Evolutionary conservation across 2,329 filamentous ascomycete genomes (phyloP).

Genomic region (Aureobasidium sp.): DNA sequence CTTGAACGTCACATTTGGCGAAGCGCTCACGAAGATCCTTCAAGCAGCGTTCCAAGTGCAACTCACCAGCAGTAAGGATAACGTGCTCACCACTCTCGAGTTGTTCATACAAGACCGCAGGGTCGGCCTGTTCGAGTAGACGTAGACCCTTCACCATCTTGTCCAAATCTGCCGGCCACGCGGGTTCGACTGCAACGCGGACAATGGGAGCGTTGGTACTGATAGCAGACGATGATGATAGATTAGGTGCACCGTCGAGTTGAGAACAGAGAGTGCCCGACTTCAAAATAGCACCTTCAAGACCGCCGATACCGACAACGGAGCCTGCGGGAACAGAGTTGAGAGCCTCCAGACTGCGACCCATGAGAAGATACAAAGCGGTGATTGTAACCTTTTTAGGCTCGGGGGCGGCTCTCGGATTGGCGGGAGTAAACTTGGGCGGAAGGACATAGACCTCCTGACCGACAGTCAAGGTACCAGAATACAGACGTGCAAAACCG

Average conservation of each 20-base stretch:
- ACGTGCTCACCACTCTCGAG: slow-evolving; percentile 92
- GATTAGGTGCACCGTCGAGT: slow-evolving; percentile 77
- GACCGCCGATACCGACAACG: slow-evolving; percentile 87
- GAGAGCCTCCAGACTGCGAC: slow-evolving; percentile 75
- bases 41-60: slow-evolving; percentile 88
- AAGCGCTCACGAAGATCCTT: slow-evolving; percentile 91
- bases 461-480: slow-evolving; percentile 79
- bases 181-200: slow-evolving; percentile 88
- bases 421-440: slow-evolving; percentile 83
- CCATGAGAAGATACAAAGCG: slow-evolving; percentile 93
- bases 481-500: slow-evolving; percentile 90
- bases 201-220: slow-evolving; percentile 75
- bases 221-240: slow-evolving; percentile 75
- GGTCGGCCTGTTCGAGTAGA: slow-evolving; percentile 87
- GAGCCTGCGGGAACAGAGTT: slow-evolving; percentile 84
- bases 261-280: slow-evolving; percentile 89
- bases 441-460: slow-evolving; percentile 86
- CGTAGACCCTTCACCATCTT: slow-evolving; percentile 89
- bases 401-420: slow-evolving; percentile 62
- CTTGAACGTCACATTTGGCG: slow-evolving; percentile 89
- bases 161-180: slow-evolving; percentile 80
- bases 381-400: slow-evolving; percentile 79
- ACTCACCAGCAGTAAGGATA: slow-evolving; percentile 82
- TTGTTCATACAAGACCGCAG: slow-evolving; percentile 92
- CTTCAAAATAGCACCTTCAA: slow-evolving; percentile 91